Conservation (phyloP, 1,284 basidiomycete species). For the Heterobasidion occidentale region DNA sequence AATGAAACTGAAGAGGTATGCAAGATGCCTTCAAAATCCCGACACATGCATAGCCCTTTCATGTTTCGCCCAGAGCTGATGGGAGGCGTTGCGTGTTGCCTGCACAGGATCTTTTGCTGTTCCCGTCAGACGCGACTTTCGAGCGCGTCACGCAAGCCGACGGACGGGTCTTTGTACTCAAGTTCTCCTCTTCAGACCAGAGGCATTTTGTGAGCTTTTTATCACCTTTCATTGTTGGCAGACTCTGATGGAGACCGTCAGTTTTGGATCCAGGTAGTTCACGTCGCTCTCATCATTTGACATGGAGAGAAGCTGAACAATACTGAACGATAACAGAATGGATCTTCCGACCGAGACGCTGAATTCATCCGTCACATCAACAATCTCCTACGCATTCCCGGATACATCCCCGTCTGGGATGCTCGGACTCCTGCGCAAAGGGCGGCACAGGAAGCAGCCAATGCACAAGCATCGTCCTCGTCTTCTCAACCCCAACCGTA, state of each 20-base stretch:
- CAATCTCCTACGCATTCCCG: constrained; percentile 55
- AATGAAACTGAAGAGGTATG: constrained; percentile 53
- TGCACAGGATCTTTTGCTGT: constrained; percentile 64
- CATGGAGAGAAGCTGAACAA: not conserved
- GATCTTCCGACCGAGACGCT: constrained; percentile 55
- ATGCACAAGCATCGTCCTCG: constrained; percentile 23
- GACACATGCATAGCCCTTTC: not conserved
- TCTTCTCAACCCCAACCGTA: constrained; percentile 27
- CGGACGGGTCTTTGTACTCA: constrained; percentile 70
- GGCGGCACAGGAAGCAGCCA: constrained; percentile 14
- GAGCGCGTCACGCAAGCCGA: constrained; percentile 54
- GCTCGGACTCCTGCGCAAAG: constrained; percentile 12
- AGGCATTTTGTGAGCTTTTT: constrained; percentile 63
- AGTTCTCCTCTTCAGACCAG: constrained; percentile 74
- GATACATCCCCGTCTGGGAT: constrained; percentile 45
- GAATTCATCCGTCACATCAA: constrained; percentile 69
- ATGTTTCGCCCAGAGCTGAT: too few species aligned
- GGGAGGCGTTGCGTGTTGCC: too few species aligned
- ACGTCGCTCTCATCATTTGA: not conserved
- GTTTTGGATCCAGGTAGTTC: constrained; percentile 82
- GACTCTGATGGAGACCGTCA: constrained; percentile 16
- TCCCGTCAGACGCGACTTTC: constrained; percentile 74
- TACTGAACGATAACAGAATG: constrained; percentile 37
- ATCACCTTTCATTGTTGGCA: too few species aligned
- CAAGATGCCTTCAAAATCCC: not conserved